Evolutionary conservation across 768 basidiomycete genomes (phyloP).

Genomic region (Tylopilus sp.): DNA sequence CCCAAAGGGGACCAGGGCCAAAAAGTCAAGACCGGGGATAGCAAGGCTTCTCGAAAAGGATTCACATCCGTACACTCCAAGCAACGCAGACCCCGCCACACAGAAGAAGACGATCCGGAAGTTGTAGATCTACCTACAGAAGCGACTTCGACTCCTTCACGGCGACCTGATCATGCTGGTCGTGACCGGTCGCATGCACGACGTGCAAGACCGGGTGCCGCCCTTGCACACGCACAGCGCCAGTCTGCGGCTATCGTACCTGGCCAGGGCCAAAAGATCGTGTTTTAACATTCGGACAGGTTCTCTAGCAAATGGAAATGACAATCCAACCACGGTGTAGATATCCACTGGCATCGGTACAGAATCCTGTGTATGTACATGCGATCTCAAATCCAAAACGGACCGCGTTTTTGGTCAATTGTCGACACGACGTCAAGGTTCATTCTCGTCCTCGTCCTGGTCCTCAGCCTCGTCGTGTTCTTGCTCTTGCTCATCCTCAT

Average conservation of each 20-base stretch:
- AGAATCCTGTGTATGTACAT: not conserved
- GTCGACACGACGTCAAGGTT: constrained; percentile 1
- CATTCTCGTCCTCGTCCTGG: constrained; percentile 12
- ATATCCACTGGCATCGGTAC: not conserved
- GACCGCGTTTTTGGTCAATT: too few relatives aligned
- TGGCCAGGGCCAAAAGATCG: constrained; percentile 69
- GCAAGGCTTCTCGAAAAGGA: constrained; percentile 7
- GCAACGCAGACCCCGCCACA: constrained; percentile 1
- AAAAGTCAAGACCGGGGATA: constrained; percentile 8
- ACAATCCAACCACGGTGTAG: not conserved
- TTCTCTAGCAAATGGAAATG: not conserved
- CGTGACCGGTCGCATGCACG: constrained; percentile 20
- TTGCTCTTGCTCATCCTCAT: constrained; percentile 36
- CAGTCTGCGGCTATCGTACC: constrained; percentile 68
- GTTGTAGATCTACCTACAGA: not conserved
- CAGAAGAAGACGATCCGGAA: constrained; percentile 6
- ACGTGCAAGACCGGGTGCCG: constrained; percentile 74
- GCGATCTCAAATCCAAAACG: not conserved
- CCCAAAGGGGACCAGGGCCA: constrained; percentile 23
- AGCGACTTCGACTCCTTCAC: not conserved
- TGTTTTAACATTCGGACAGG: constrained; percentile 43
- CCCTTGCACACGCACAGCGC: constrained; percentile 71
- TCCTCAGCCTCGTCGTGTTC: too few relatives aligned
- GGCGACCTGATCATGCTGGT: constrained; percentile 8
- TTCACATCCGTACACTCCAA: not conserved